A percentile compares a stretch with the other conserved stretches of the same genome.
These are phyloP conservation scores for Populus tremula DNA, from an alignment of 345 rosid species.

Conservation along the genomic window DNA sequence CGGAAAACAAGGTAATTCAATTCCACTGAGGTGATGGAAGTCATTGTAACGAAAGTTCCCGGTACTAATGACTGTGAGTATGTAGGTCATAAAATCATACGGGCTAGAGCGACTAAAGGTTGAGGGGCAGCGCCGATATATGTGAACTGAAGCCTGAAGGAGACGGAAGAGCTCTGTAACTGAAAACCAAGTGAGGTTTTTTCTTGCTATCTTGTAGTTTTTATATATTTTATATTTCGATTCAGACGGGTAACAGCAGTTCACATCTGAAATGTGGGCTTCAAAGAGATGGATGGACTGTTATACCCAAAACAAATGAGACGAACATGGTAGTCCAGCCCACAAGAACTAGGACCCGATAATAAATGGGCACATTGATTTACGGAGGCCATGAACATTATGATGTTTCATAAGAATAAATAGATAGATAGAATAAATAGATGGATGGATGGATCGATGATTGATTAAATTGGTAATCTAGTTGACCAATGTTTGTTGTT, in stretches of 20 bases:
- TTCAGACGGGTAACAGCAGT: too few species aligned
- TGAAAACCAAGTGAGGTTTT: not conserved
- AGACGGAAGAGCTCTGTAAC: not conserved
- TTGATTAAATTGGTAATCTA: too few species aligned
- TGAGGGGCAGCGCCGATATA: not conserved
- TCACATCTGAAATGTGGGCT: not conserved
- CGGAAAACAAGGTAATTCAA: conserved; percentile 89
- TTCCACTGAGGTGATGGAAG: conserved; percentile 72
- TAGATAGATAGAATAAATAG: too few species aligned
- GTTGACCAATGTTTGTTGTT: too few species aligned
- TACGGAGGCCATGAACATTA: too few species aligned
- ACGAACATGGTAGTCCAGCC: too few species aligned
- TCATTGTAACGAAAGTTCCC: conserved; percentile 36
- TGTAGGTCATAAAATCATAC: not conserved
- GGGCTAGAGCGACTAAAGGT: not conserved
- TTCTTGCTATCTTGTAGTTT: too few species aligned
- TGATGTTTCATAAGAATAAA: too few species aligned
- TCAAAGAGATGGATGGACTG: not conserved
- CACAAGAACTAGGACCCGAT: too few species aligned
- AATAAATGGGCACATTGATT: too few species aligned
- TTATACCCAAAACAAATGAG: not conserved
- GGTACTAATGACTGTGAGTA: not conserved
- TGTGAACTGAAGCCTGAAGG: not conserved
- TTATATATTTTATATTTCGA: too few species aligned
- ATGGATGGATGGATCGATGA: too few species aligned